Percentiles rank a stretch among this genome's conserved stretches.
Evolutionary conservation across 805 yeast species (phyloP).

Genomic region (Cyberlindnera xylosilytica): DNA sequence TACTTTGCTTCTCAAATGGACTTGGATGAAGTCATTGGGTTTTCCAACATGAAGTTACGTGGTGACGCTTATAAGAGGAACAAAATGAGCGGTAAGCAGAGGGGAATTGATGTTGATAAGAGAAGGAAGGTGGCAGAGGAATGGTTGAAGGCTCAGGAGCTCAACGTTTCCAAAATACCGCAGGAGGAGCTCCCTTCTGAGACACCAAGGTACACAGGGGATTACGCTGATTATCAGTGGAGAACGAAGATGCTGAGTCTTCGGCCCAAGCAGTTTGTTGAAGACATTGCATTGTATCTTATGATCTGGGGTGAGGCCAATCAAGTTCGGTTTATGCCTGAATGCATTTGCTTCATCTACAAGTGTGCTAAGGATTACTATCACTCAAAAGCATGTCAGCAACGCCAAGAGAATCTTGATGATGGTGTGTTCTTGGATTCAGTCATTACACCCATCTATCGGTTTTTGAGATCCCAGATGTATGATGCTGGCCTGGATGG

Average conservation of each 20-base stretch:
- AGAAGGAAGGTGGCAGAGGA: constrained; percentile 40
- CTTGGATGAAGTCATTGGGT: constrained; percentile 65
- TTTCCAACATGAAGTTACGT: constrained; percentile 49
- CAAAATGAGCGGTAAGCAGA: constrained; percentile 40
- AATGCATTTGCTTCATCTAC: constrained; percentile 78
- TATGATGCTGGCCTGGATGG: constrained; percentile 47
- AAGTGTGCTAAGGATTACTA: constrained; percentile 74
- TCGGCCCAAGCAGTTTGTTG: constrained; percentile 47
- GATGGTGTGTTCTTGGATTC: constrained; percentile 53
- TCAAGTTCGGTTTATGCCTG: constrained; percentile 82
- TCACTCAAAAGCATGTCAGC: not conserved
- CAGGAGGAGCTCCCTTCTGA: not conserved
- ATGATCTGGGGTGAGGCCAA: constrained; percentile 92
- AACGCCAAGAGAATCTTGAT: constrained; percentile 23
- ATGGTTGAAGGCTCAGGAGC: constrained; percentile 32
- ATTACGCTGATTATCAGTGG: constrained; percentile 65
- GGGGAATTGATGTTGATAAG: constrained; percentile 33
- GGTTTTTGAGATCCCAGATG: constrained; percentile 52
- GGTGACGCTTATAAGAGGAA: constrained; percentile 44
- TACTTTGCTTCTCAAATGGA: constrained; percentile 82
- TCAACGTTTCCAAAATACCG: constrained; percentile 5
- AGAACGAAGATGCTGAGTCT: constrained; percentile 43
- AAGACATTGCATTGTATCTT: constrained; percentile 67
- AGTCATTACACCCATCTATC: constrained; percentile 70
- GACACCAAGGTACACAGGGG: constrained; percentile 26